A percentile compares a stretch with the other conserved stretches of the same genome.
Evolutionary conservation across 495 filamentous ascomycete genomes (phyloP).

Genomic region (Amorphotheca resinae): DNA sequence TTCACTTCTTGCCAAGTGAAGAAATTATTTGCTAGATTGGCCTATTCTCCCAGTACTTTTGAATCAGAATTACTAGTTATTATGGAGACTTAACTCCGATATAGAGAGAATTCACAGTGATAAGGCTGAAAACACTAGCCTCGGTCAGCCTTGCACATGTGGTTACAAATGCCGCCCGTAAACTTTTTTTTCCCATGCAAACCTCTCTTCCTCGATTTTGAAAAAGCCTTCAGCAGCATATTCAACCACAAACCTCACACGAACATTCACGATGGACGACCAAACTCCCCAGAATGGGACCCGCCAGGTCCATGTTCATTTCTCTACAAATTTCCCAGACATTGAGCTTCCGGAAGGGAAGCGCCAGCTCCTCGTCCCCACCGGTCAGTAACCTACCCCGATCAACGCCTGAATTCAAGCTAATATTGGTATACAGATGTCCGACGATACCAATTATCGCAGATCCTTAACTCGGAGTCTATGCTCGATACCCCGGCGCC

Average conservation of each 20-base stretch:
- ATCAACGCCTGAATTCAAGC: neutral
- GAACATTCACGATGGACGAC: neutral
- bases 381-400: slow-evolving; percentile 21
- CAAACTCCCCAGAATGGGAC: neutral
- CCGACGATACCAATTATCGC: slow-evolving; percentile 80
- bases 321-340: slow-evolving; percentile 43
- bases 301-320: slow-evolving; percentile 38
- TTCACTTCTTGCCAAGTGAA: no score
- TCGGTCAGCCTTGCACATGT: neutral
- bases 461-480: slow-evolving; percentile 73
- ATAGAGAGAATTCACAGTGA: no score
- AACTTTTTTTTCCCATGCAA: neutral
- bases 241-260: no score
- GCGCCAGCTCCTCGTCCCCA: slow-evolving; percentile 39
- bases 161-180: neutral
- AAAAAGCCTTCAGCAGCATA: no score
- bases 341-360: slow-evolving; percentile 43
- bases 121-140: no score
- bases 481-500: slow-evolving; percentile 67
- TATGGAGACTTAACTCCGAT: no score
- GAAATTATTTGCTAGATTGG: no score
- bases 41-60: no score
- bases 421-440: slow-evolving; percentile 38
- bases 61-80: no score
- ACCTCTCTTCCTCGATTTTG: no score